These are phyloP conservation scores for Cladophialophora psammophila DNA, from an alignment of 2,329 filamentous ascomycete species.

Conservation along the genomic window DNA sequence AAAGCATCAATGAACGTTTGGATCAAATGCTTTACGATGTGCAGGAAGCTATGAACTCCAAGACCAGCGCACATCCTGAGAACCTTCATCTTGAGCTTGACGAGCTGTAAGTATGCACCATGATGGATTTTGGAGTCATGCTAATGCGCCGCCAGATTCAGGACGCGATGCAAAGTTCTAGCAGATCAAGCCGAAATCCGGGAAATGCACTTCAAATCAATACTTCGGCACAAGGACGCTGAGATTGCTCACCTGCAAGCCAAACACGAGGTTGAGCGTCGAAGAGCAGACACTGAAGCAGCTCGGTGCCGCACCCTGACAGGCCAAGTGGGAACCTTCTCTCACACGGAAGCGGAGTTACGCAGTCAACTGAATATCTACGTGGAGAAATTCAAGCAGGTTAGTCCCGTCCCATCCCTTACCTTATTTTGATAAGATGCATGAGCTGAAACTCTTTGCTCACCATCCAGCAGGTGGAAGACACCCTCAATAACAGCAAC, in stretches of 20 bases:
- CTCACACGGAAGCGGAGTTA: constrained; percentile 92
- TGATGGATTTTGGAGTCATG: constrained; percentile 13
- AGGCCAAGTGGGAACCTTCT: constrained; percentile 90
- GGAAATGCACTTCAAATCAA: constrained; percentile 89
- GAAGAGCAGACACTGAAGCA: constrained; percentile 81
- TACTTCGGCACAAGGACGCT: constrained; percentile 92
- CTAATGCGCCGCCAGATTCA: constrained; percentile 57
- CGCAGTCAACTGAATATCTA: constrained; percentile 97
- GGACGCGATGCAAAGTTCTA: constrained; percentile 88
- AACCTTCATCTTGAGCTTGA: constrained; percentile 87
- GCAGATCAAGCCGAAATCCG: constrained; percentile 96
- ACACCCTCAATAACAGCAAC: constrained; percentile 97
- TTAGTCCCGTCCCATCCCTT: constrained; percentile 56
- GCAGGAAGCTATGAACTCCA: constrained; percentile 86
- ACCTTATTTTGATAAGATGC: constrained; percentile 40
- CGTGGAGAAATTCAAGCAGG: constrained; percentile 99
- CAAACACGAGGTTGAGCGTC: constrained; percentile 87
- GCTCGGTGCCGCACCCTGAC: constrained; percentile 84
- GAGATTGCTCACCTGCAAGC: constrained; percentile 93
- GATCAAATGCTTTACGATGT: constrained; percentile 81
- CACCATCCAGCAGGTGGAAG: constrained; percentile 77
- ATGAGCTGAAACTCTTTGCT: constrained; percentile 38
- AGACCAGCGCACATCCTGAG: constrained; percentile 80
- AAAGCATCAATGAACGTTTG: constrained; percentile 84
- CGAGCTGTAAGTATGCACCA: constrained; percentile 70